Conservation (phyloP, 371 early-diverging fungal species). For the Syncephalastrum sp. region DNA sequence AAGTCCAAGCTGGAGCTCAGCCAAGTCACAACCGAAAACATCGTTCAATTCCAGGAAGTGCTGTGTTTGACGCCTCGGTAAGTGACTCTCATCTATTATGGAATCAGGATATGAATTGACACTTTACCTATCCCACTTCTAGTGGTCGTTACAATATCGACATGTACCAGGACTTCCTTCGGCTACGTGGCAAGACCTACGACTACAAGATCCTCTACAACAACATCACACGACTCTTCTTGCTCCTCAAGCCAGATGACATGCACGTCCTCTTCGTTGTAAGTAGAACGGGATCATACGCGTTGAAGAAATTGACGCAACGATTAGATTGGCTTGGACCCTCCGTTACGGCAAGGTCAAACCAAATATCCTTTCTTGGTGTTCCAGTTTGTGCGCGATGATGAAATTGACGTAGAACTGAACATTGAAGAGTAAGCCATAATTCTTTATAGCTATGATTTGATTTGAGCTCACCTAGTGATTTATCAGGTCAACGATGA, state of each 20-base stretch:
- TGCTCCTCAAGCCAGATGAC: conserved; percentile 93
- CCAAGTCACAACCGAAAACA: conserved; percentile 83
- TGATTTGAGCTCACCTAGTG: no score
- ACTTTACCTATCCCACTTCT: neutral
- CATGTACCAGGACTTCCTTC: conserved; percentile 87
- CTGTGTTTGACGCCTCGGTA: conserved; percentile 88
- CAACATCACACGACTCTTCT: conserved; percentile 80
- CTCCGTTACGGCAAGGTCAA: conserved; percentile 98
- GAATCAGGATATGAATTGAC: neutral
- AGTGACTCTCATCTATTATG: conserved; percentile 2
- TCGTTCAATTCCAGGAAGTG: conserved; percentile 88
- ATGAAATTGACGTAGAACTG: conserved; percentile 83
- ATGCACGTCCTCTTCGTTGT: conserved; percentile 87
- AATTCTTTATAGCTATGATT: neutral
- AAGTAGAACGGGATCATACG: conserved; percentile 10
- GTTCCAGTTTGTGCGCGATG: conserved; percentile 92
- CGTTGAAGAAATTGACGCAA: neutral
- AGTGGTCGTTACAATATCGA: conserved; percentile 96
- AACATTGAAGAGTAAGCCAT: conserved; percentile 72
- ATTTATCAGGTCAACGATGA: conserved; percentile 27
- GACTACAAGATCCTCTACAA: conserved; percentile 95
- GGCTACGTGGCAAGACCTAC: conserved; percentile 96
- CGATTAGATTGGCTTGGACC: conserved; percentile 84
- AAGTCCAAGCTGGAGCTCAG: conserved; percentile 90
- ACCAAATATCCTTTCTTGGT: conserved; percentile 97